Percentiles rank a stretch among this genome's conserved stretches.
Conservation (phyloP, 495 filamentous ascomycete genomes). For the Tuber calosporum region DNA sequence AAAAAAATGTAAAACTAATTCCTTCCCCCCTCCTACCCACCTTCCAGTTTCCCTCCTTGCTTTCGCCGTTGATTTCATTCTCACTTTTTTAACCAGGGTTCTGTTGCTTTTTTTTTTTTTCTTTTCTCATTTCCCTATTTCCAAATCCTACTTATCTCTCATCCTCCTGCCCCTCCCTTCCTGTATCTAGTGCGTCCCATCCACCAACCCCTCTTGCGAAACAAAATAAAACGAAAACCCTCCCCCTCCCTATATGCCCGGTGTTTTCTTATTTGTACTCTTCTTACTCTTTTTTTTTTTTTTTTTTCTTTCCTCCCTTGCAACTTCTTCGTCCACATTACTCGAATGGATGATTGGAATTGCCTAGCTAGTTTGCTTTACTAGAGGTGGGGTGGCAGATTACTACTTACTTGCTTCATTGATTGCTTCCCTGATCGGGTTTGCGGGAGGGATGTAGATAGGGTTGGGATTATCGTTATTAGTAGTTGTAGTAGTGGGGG, state of each 20-base stretch:
- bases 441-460: neutral
- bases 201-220: neutral
- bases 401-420: slow-evolving; percentile 1
- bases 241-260: neutral
- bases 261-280: neutral
- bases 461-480: neutral
- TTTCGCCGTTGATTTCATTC: neutral
- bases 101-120: neutral
- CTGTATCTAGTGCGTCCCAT: neutral
- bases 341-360: neutral
- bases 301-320: neutral
- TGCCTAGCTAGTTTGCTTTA: neutral
- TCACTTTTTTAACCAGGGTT: neutral
- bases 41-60: neutral
- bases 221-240: neutral
- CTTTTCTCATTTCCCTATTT: neutral
- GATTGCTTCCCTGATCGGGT: slow-evolving; percentile 3
- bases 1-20: neutral
- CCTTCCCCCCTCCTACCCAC: neutral
- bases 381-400: neutral
- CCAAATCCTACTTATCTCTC: neutral
- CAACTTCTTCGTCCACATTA: neutral
- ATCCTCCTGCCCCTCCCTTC: neutral
- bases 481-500: neutral
- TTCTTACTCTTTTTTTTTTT: neutral